A percentile compares a stretch with the other conserved stretches of the same genome.
Conservation (phyloP, 345 rosid genomes). For the Arabidopsis thaliana region TAIR10.1 NC_003070.9:4146501-4147000, state of each 20-base stretch:
- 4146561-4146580: slow-evolving; percentile 29
- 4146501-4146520: background rate
- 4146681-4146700: slow-evolving; percentile 40
- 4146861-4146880: background rate
- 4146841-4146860: slow-evolving; percentile 23
- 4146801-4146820: background rate
- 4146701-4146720: slow-evolving; percentile 41
- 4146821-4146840: background rate
- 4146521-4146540: background rate
- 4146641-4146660: slow-evolving; percentile 31
- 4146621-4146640: slow-evolving; percentile 33
- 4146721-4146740: slow-evolving; percentile 20
- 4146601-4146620: slow-evolving; percentile 12
- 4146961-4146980: slow-evolving; percentile 11
- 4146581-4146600: slow-evolving; percentile 37
- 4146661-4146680: slow-evolving; percentile 13
- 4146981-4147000: background rate
- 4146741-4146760: slow-evolving; percentile 17
- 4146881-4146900: background rate
- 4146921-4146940: background rate
- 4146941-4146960: background rate
- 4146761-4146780: slow-evolving; percentile 9
- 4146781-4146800: slow-evolving; percentile 27
- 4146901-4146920: slow-evolving; percentile 15
- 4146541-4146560: slow-evolving; percentile 29